Conservation (phyloP, 257 asterid genomes). For the Solanum boliviense region DNA sequence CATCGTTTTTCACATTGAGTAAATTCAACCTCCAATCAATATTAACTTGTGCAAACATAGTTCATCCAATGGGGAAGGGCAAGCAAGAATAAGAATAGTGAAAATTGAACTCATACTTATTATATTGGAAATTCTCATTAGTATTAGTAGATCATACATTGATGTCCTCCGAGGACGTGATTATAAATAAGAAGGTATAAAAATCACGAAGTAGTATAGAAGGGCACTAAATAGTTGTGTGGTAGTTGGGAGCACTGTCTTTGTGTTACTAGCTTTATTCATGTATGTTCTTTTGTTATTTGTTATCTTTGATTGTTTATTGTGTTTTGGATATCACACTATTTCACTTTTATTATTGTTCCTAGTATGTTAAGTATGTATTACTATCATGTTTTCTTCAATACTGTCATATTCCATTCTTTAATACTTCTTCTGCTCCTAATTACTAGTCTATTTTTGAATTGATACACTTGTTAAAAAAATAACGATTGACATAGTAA, state of each 20-base stretch:
- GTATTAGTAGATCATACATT: not conserved
- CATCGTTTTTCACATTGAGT: not conserved
- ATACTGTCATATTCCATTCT: not conserved
- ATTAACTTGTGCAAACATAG: not conserved
- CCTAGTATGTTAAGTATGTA: not conserved
- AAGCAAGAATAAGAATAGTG: not conserved
- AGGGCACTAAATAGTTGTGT: not conserved
- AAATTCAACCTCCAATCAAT: not conserved
- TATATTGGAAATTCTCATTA: not conserved
- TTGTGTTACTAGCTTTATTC: not conserved
- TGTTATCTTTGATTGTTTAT: not conserved
- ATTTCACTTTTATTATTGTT: not conserved
- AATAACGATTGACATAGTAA: too few species aligned
- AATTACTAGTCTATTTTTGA: rapidly evolving
- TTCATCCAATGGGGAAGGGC: not conserved
- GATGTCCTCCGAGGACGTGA: not conserved
- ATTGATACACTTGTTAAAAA: rapidly evolving
- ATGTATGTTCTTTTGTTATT: not conserved
- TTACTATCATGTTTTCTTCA: not conserved
- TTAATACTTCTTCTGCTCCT: not conserved
- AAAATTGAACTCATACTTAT: not conserved
- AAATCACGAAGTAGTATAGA: not conserved
- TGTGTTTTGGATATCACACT: not conserved
- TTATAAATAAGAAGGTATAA: not conserved
- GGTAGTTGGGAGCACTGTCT: not conserved